These are phyloP conservation scores for Trametes hirsuta DNA, from an alignment of 1,284 basidiomycete genomes.

Conservation along the genomic window DNA sequence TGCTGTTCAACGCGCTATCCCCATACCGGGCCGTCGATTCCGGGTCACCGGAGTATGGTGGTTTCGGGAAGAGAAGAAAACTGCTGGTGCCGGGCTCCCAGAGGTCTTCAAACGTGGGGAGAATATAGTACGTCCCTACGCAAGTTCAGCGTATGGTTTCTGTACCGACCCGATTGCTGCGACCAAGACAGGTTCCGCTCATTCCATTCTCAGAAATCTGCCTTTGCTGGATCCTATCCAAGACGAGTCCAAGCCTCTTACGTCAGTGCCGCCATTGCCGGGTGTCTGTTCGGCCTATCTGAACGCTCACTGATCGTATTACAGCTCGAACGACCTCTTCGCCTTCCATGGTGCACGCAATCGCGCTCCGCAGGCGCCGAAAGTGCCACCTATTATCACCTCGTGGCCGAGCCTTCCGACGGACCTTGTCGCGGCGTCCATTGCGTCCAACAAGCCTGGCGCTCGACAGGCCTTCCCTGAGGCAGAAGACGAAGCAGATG, in stretches of 20 bases:
- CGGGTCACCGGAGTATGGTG: conserved; percentile 67
- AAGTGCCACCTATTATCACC: conserved; percentile 58
- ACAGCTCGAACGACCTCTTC: conserved; percentile 74
- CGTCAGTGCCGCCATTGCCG: conserved; percentile 51
- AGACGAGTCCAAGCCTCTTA: conserved; percentile 63
- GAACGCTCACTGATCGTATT: conserved; percentile 2
- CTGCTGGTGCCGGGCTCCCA: conserved; percentile 52
- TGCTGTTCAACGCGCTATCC: conserved; percentile 29
- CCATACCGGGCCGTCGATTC: conserved; percentile 2
- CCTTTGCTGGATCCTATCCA: conserved; percentile 72
- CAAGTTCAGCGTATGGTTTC: background rate
- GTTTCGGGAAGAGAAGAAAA: conserved; percentile 56
- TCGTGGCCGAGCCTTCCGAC: conserved; percentile 68
- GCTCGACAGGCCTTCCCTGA: conserved; percentile 41
- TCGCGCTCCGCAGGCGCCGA: conserved; percentile 44
- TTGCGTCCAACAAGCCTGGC: conserved; percentile 43
- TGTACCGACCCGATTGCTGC: conserved; percentile 1
- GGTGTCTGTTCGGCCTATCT: background rate
- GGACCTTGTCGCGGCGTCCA: conserved; percentile 61
- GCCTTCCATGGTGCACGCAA: conserved; percentile 73
- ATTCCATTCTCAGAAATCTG: conserved; percentile 66
- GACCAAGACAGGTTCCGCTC: conserved; percentile 72
- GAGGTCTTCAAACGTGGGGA: conserved; percentile 75
- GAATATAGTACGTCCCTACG: conserved; percentile 44
- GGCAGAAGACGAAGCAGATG: conserved; percentile 51